Percentiles rank a stretch among this genome's conserved stretches.
Conservation (phyloP, 1,284 basidiomycete genomes). For the Trichosporon sp. region DNA sequence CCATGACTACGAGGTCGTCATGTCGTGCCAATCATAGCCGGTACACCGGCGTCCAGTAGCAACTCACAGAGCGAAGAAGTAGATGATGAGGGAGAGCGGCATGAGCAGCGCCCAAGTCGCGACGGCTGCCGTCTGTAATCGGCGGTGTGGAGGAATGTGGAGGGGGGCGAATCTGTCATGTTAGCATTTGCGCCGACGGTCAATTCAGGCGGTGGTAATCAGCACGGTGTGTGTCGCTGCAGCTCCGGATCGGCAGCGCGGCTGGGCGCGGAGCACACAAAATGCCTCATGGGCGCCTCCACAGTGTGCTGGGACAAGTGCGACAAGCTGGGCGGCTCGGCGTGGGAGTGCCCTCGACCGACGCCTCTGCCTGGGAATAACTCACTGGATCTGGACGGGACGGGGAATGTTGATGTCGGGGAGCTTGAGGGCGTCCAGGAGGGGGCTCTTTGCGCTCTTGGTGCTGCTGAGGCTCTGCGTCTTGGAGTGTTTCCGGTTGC, state of each 20-base stretch:
- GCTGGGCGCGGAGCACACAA: background rate
- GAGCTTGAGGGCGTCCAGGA: conserved; percentile 35
- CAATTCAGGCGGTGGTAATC: background rate
- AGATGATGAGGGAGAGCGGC: conserved; percentile 68
- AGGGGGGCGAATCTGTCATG: conserved; percentile 54
- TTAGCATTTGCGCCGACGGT: background rate
- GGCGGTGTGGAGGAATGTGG: conserved; percentile 59
- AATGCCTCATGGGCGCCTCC: background rate
- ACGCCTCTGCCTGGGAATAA: conserved; percentile 17
- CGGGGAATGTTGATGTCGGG: conserved; percentile 36
- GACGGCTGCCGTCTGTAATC: conserved; percentile 83
- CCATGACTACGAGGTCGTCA: conserved; percentile 5
- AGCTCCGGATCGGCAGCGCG: background rate
- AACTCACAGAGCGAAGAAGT: conserved; percentile 77
- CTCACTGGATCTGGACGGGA: conserved; percentile 41
- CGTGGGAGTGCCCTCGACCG: too few relatives aligned
- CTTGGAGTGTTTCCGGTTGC: conserved; percentile 13
- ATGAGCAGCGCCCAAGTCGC: conserved; percentile 83
- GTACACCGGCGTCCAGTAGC: background rate
- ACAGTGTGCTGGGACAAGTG: background rate
- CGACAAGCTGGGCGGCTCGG: too few relatives aligned
- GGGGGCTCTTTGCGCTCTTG: conserved; percentile 27
- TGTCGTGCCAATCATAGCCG: background rate
- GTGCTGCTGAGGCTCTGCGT: background rate
- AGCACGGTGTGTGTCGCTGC: background rate